Conservation (phyloP, 2,329 filamentous ascomycete species). For the Penicillium olsonii region DNA sequence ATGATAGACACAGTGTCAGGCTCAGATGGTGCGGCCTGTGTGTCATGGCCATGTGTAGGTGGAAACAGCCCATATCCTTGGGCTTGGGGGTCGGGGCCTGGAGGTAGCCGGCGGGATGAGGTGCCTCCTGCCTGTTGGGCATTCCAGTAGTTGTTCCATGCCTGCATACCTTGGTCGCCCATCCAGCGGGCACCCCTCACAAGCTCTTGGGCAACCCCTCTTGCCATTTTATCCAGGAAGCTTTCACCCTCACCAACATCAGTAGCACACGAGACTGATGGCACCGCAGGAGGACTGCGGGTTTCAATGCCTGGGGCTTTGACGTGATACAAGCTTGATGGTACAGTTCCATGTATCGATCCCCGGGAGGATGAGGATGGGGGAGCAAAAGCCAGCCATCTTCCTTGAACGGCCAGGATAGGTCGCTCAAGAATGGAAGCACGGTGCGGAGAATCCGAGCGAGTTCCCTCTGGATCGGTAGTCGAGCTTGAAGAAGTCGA, state of each 20-base stretch:
- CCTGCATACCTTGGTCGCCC: constrained; percentile 51
- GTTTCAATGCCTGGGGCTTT: constrained; percentile 45
- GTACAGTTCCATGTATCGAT: constrained; percentile 46
- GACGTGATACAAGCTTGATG: constrained; percentile 33
- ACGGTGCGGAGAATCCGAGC: constrained; percentile 39
- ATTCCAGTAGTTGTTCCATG: constrained; percentile 54
- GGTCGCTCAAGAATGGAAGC: constrained; percentile 34
- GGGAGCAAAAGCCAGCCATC: constrained; percentile 50
- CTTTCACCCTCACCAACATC: constrained; percentile 51
- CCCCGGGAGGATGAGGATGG: constrained; percentile 41
- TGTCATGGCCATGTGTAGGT: constrained; percentile 49
- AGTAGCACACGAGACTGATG: constrained; percentile 46
- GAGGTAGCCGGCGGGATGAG: constrained; percentile 32
- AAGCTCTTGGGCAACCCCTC: constrained; percentile 53
- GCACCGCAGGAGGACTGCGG: constrained; percentile 44
- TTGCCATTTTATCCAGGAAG: constrained; percentile 49
- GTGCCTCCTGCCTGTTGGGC: constrained; percentile 39
- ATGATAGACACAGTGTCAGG: constrained; percentile 50
- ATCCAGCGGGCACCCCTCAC: constrained; percentile 52
- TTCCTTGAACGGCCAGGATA: constrained; percentile 46
- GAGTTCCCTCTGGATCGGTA: constrained; percentile 46
- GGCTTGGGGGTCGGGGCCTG: constrained; percentile 30
- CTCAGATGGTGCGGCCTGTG: constrained; percentile 37
- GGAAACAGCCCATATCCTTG: constrained; percentile 44
- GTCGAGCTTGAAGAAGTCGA: constrained; percentile 50